A percentile compares a stretch with the other conserved stretches of the same genome.
Evolutionary conservation across 768 basidiomycete genomes (phyloP).

Genomic region (Mycena olivaceomarginata): DNA sequence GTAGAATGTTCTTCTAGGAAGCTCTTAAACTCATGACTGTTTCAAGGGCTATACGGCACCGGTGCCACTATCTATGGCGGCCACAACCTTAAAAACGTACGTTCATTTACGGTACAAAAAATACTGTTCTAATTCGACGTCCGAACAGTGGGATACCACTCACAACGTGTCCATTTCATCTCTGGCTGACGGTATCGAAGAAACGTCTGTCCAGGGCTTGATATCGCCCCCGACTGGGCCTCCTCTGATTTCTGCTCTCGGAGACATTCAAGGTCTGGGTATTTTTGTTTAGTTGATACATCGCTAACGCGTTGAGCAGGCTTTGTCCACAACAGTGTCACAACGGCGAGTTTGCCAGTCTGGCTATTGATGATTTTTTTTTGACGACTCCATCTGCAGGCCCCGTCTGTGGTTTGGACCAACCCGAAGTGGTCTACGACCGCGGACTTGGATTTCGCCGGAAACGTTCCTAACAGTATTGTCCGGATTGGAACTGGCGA

Average conservation of each 20-base stretch:
- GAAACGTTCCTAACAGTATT: constrained; percentile 60
- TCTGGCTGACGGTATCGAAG: constrained; percentile 80
- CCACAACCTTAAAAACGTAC: constrained; percentile 51
- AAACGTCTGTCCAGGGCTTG: constrained; percentile 73
- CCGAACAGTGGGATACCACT: constrained; percentile 71
- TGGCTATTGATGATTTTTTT: not conserved
- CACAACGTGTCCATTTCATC: constrained; percentile 78
- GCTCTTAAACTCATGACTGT: no score
- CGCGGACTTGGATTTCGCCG: constrained; percentile 65
- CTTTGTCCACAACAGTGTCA: constrained; percentile 61
- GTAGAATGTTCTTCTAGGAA: no score
- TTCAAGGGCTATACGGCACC: constrained; percentile 74
- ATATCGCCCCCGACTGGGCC: constrained; percentile 74
- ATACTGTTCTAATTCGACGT: not conserved
- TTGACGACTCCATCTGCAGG: constrained; percentile 8
- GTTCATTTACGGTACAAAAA: not conserved
- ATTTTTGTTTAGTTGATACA: no score
- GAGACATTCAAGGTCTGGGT: constrained; percentile 55
- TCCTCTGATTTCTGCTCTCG: constrained; percentile 70
- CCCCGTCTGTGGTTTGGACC: constrained; percentile 55
- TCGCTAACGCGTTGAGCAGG: constrained; percentile 27
- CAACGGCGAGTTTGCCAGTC: not conserved
- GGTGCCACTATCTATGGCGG: constrained; percentile 79
- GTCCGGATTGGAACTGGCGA: constrained; percentile 70
- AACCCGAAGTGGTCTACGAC: constrained; percentile 61